Evolutionary conservation across 2,329 filamentous ascomycete genomes (phyloP).

Genomic region (Escovopsis sp.): DNA sequence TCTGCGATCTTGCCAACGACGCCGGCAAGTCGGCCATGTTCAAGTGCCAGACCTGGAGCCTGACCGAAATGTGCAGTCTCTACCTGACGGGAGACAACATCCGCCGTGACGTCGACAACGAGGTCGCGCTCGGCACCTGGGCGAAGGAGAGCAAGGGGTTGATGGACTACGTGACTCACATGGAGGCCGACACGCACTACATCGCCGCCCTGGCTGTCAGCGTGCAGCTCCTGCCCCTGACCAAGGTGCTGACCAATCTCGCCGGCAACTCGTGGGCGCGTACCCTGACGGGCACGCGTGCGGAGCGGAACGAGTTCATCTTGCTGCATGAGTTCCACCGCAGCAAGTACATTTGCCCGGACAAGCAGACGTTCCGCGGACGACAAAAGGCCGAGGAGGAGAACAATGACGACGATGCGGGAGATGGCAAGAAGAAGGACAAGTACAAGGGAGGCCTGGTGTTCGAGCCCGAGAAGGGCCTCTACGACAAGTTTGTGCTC

Average conservation of each 20-base stretch:
- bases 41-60: slow-evolving; percentile 94
- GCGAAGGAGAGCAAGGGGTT: slow-evolving; percentile 63
- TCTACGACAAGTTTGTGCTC: slow-evolving; percentile 95
- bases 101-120: slow-evolving; percentile 77
- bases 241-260: slow-evolving; percentile 89
- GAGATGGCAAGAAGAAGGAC: slow-evolving; percentile 88
- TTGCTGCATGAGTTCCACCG: slow-evolving; percentile 89
- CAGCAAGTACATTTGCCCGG: slow-evolving; percentile 95
- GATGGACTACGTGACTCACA: slow-evolving; percentile 86
- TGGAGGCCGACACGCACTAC: slow-evolving; percentile 91
- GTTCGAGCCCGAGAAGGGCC: slow-evolving; percentile 91
- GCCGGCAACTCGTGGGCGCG: slow-evolving; percentile 97
- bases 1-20: slow-evolving; percentile 92
- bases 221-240: slow-evolving; percentile 83
- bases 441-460: slow-evolving; percentile 98
- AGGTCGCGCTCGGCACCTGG: slow-evolving; percentile 76
- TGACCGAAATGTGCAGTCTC: slow-evolving; percentile 93
- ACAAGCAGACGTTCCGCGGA: slow-evolving; percentile 73
- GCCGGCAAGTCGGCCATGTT: slow-evolving; percentile 94
- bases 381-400: slow-evolving; percentile 62
- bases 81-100: slow-evolving; percentile 61
- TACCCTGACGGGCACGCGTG: slow-evolving; percentile 86
- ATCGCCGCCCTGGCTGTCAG: slow-evolving; percentile 80
- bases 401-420: slow-evolving; percentile 48
- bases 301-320: slow-evolving; percentile 99